Evolutionary conservation across 2,329 filamentous ascomycete genomes (phyloP).

Genomic region (Colletotrichum trifolii): DNA sequence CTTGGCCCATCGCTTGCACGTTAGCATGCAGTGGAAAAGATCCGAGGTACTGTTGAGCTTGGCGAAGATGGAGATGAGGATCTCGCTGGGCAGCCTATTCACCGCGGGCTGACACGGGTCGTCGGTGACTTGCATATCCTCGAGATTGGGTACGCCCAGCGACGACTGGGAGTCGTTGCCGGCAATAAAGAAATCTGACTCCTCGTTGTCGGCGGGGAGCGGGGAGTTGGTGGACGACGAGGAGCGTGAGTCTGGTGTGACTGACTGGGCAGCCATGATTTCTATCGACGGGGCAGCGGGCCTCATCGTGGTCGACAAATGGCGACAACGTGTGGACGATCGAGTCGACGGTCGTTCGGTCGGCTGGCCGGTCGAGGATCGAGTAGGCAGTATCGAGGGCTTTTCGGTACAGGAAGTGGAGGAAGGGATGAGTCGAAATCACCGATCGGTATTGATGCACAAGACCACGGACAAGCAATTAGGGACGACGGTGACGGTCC

Average conservation of each 20-base stretch:
- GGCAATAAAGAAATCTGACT: conserved; percentile 91
- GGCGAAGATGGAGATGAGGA: conserved; percentile 91
- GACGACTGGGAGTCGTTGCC: conserved; percentile 96
- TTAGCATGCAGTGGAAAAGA: conserved; percentile 88
- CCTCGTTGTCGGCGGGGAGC: conserved; percentile 82
- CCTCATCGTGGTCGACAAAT: conserved; percentile 39
- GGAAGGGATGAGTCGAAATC: conserved; percentile 28
- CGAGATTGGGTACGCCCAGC: conserved; percentile 81
- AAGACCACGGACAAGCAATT: background rate
- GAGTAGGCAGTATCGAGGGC: conserved; percentile 1
- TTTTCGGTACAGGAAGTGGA: conserved; percentile 20
- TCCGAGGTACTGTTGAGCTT: conserved; percentile 82
- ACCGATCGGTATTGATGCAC: conserved; percentile 10
- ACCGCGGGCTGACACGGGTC: conserved; percentile 80
- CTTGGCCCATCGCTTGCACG: conserved; percentile 92
- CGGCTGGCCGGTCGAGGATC: conserved; percentile 22
- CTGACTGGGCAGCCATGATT: conserved; percentile 40
- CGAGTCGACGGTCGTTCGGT: conserved; percentile 13
- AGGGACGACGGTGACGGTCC: conserved; percentile 3
- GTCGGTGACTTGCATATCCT: conserved; percentile 77
- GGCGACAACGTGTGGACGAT: background rate
- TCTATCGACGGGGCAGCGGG: conserved; percentile 43
- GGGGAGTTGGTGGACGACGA: conserved; percentile 81
- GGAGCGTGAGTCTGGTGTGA: conserved; percentile 61
- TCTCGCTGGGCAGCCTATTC: conserved; percentile 88